Evolutionary conservation across 768 basidiomycete genomes (phyloP), one percentile per base, ranked within the genome.

Genomic region (Cantharellus anzutake): DNA sequence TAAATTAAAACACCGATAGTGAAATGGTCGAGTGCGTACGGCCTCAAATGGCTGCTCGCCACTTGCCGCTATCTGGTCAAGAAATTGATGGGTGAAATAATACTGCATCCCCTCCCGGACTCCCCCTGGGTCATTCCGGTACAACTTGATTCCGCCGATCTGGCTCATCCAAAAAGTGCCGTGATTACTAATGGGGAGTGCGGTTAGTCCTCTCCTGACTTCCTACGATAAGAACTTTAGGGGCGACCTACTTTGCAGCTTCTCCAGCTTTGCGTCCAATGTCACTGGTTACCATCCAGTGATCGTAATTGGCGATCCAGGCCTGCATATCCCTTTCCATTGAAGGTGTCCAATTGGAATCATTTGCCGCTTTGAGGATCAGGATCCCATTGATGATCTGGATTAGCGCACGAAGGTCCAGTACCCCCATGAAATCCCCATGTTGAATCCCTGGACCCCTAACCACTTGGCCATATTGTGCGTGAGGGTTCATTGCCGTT

Each of bases 401-500:
- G 11, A 55, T 37, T 11, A 55, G 38, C 11, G 14, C 52, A 14
- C 52, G 7, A 11, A 37, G 14, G 38, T 55, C 52, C 11, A 55
- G 11, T 29, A 62, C 60, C 42, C 61, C 56, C 62, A 69, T 64
- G 35, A 60, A 56, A 34, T 64, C 57, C 38, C 65, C 42, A 60
- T 66, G 66, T 34, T 70, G 61, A 2, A 69, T 65, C 34, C 69
- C 69, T 2, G 62, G 63, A 1, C 69, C 69, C 7, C 69, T 63
- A 37, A 65, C 57, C 68, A 80, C 74, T 63, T 81, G 80, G 0
- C 71, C 75, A 65, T 75, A 84, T 59, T 80, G 72, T 48, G 84
- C 41, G 57, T 66, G 63, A 20, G 82, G 82, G 59, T 80, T 82
- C 82, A 84, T 83, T 41, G 64, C 69, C 0, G 82, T 83, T 2